These are phyloP conservation scores for Cyberlindnera samutprakarnensis DNA, from an alignment of 805 yeast species.

Conservation along the genomic window DNA sequence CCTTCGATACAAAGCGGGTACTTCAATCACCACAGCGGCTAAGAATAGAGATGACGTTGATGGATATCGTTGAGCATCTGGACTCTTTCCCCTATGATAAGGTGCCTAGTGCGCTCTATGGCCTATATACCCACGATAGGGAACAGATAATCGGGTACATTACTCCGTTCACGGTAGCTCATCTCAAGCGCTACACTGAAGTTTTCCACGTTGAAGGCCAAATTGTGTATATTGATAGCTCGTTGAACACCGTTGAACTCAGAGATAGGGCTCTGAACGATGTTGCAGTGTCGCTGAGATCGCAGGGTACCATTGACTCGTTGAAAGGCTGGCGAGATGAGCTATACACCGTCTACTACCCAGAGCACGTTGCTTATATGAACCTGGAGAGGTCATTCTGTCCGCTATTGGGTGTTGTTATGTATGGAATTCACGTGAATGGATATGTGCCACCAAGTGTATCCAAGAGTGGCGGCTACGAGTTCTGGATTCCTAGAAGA, in stretches of 20 bases:
- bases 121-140: conserved; percentile 13
- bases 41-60: conserved; percentile 2
- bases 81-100: conserved; percentile 21
- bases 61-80: conserved; percentile 13
- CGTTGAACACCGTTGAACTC: conserved; percentile 30
- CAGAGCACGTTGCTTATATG: conserved; percentile 49
- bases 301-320: conserved; percentile 28
- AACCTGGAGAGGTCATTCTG: conserved; percentile 76
- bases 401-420: conserved; percentile 74
- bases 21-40: background rate
- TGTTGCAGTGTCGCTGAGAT: conserved; percentile 36
- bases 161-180: conserved; percentile 8
- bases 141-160: conserved; percentile 10
- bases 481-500: conserved; percentile 82
- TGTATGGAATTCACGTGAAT: conserved; percentile 84
- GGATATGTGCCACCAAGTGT: conserved; percentile 55
- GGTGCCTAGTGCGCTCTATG: conserved; percentile 1
- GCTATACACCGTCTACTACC: conserved; percentile 62
- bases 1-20: background rate
- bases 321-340: conserved; percentile 82
- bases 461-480: conserved; percentile 32
- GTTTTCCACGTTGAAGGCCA: conserved; percentile 21
- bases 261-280: conserved; percentile 33
- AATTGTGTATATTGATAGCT: conserved; percentile 23
- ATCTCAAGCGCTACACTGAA: conserved; percentile 3